Percentiles rank a stretch among this genome's conserved stretches.
These are phyloP conservation scores for Cymbidium sinense DNA, from an alignment of 106 monocot genomes.

Conservation along the genomic window DNA sequence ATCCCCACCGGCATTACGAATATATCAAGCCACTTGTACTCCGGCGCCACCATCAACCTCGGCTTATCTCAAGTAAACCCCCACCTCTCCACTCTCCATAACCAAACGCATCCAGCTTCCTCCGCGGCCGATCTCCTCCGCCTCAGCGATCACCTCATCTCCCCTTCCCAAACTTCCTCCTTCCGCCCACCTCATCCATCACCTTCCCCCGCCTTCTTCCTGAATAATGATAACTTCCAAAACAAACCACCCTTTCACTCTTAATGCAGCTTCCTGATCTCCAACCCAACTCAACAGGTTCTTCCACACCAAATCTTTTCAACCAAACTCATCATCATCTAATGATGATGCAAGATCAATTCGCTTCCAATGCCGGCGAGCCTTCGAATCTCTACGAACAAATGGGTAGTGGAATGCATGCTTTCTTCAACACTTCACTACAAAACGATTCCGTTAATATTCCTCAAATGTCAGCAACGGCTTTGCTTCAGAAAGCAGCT, in stretches of 20 bases:
- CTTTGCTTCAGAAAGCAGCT: constrained; percentile 80
- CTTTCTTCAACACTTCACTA: constrained; percentile 27
- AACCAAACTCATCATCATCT: constrained; percentile 25
- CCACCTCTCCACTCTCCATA: constrained; percentile 44
- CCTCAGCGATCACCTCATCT: constrained; percentile 49
- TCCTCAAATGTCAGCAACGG: constrained; percentile 92
- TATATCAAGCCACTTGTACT: constrained; percentile 52
- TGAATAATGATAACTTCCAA: constrained; percentile 35
- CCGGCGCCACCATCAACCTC: constrained; percentile 35
- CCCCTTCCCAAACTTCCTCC: constrained; percentile 35
- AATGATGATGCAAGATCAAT: constrained; percentile 35
- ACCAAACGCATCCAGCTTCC: constrained; percentile 28
- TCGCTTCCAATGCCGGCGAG: constrained; percentile 11
- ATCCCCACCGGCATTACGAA: constrained; percentile 37
- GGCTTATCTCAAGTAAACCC: constrained; percentile 45
- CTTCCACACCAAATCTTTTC: constrained; percentile 37
- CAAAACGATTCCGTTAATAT: constrained; percentile 31
- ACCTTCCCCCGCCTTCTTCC: constrained; percentile 39
- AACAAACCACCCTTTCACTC: constrained; percentile 38
- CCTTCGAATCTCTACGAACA: constrained; percentile 37
- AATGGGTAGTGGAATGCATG: constrained; percentile 11
- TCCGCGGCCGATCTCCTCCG: constrained; percentile 31
- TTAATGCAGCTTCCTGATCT: constrained; percentile 61
- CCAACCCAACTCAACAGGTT: constrained; percentile 17
- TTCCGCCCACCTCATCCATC: constrained; percentile 42